Percentiles rank a stretch among this genome's conserved stretches.
Conservation (phyloP, 139 green algal species). For the Chlamydomonas sphaeroides region DNA sequence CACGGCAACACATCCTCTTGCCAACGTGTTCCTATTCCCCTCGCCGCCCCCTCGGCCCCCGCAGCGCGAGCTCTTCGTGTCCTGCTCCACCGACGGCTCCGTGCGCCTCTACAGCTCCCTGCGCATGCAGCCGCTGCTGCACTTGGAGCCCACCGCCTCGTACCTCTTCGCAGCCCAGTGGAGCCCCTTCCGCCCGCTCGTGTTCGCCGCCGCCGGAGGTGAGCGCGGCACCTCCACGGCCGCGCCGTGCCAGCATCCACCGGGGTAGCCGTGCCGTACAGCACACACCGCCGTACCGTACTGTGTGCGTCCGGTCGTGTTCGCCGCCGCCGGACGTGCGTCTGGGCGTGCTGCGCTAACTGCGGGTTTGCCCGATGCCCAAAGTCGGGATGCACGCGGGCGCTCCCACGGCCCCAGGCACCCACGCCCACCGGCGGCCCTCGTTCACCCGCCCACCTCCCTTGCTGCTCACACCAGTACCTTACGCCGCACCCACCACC, state of each 20-base stretch:
- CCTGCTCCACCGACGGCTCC: slow-evolving; percentile 63
- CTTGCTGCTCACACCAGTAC: background rate
- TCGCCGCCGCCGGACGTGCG: slow-evolving; percentile 62
- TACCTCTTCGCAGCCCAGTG: slow-evolving; percentile 61
- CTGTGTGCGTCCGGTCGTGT: slow-evolving; percentile 69
- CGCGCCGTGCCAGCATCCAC: too few relatives aligned
- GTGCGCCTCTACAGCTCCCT: slow-evolving; percentile 63
- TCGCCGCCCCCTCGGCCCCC: background rate
- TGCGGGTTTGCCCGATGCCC: too few relatives aligned
- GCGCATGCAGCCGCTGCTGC: slow-evolving; percentile 55
- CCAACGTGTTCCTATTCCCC: too few relatives aligned
- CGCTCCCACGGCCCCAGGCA: background rate
- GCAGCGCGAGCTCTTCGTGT: slow-evolving; percentile 62
- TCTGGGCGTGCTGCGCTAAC: too few relatives aligned
- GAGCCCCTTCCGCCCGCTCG: slow-evolving; percentile 67
- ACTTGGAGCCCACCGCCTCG: slow-evolving; percentile 52
- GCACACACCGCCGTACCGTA: too few relatives aligned
- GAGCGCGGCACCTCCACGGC: background rate
- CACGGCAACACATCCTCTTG: too few relatives aligned
- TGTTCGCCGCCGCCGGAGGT: slow-evolving; percentile 67
- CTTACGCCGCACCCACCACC: too few relatives aligned
- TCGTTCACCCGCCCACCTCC: too few relatives aligned
- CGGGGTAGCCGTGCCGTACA: too few relatives aligned
- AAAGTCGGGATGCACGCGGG: background rate
- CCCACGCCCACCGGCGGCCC: background rate